Percentiles rank a stretch among this genome's conserved stretches.
Conservation (phyloP, 352 stramenopile genomes). For the Pythium aristosporum region DNA sequence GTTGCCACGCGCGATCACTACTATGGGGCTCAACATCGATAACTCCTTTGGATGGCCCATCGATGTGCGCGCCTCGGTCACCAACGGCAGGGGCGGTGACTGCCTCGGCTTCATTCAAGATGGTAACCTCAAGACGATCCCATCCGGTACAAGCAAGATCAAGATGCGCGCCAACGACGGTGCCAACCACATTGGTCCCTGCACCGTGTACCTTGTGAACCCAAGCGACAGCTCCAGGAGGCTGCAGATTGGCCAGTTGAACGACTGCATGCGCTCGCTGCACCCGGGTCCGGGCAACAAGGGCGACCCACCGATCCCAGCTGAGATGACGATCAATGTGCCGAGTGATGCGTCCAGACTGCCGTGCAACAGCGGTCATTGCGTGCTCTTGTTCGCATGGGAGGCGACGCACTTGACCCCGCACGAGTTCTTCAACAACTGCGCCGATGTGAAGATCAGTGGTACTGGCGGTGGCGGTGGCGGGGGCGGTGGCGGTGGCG, state of each 20-base stretch:
- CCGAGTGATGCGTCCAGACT: slow-evolving; percentile 17
- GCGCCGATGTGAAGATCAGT: slow-evolving; percentile 24
- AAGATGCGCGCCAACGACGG: slow-evolving; percentile 29
- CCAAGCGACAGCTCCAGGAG: slow-evolving; percentile 25
- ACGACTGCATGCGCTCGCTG: slow-evolving; percentile 29
- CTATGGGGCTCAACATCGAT: slow-evolving; percentile 22
- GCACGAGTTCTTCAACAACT: slow-evolving; percentile 30
- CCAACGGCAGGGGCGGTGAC: slow-evolving; percentile 24
- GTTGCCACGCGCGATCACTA: slow-evolving; percentile 10
- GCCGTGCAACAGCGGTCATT: slow-evolving; percentile 29
- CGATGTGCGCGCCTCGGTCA: slow-evolving; percentile 16
- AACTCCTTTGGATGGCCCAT: slow-evolving; percentile 25
- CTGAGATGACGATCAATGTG: slow-evolving; percentile 28
- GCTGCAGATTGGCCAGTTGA: slow-evolving; percentile 17
- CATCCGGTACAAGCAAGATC: slow-evolving; percentile 22
- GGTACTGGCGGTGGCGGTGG: slow-evolving; percentile 2
- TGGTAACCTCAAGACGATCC: slow-evolving; percentile 21
- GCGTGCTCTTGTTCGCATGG: slow-evolving; percentile 24
- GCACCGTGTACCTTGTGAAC: slow-evolving; percentile 24
- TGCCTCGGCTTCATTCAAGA: slow-evolving; percentile 24
- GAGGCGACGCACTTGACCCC: slow-evolving; percentile 25
- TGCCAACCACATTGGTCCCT: slow-evolving; percentile 26
- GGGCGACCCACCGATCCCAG: slow-evolving; percentile 21
- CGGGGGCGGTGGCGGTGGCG: too few relatives aligned
- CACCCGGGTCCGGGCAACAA: slow-evolving; percentile 21